Conservation (phyloP, 352 stramenopile species). For the Pythium sp. region DNA sequence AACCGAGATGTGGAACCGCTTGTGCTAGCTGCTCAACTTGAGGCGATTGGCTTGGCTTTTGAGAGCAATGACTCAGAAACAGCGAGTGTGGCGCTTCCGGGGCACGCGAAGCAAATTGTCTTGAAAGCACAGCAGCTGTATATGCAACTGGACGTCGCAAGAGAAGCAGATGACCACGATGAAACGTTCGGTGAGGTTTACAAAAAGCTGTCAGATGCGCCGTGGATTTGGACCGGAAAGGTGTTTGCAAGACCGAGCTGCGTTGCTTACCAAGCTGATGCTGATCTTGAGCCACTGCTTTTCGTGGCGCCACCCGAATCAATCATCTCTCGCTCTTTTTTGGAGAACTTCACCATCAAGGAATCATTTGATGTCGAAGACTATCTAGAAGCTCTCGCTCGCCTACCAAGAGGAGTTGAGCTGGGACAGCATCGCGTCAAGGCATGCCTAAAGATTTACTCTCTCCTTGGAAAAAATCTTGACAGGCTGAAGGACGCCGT, state of each 20-base stretch:
- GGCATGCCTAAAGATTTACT: slow-evolving; percentile 50
- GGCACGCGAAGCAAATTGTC: slow-evolving; percentile 23
- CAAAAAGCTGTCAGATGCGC: slow-evolving; percentile 35
- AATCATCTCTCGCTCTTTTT: slow-evolving; percentile 52
- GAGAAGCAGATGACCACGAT: slow-evolving; percentile 24
- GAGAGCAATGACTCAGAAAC: slow-evolving; percentile 1
- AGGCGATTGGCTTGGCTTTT: slow-evolving; percentile 38
- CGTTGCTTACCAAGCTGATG: slow-evolving; percentile 45
- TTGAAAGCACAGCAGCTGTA: slow-evolving; percentile 62
- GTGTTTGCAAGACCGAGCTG: slow-evolving; percentile 47
- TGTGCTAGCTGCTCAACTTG: slow-evolving; percentile 50
- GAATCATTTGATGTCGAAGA: slow-evolving; percentile 45
- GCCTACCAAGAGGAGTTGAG: slow-evolving; percentile 28
- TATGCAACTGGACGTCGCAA: slow-evolving; percentile 39
- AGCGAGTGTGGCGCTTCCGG: background rate
- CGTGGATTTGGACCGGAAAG: slow-evolving; percentile 76
- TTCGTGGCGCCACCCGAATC: slow-evolving; percentile 54
- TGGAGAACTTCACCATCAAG: slow-evolving; percentile 58
- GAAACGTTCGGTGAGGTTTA: slow-evolving; percentile 29
- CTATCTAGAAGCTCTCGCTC: slow-evolving; percentile 51
- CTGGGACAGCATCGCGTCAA: slow-evolving; percentile 27
- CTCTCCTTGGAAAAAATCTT: slow-evolving; percentile 35
- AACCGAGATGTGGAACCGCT: slow-evolving; percentile 33
- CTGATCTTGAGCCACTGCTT: slow-evolving; percentile 54
- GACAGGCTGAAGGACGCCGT: slow-evolving; percentile 24